phyloP scores from a whole-genome alignment of 1,139 yeast species.

The Blastobotrys ciferrii region DNA sequence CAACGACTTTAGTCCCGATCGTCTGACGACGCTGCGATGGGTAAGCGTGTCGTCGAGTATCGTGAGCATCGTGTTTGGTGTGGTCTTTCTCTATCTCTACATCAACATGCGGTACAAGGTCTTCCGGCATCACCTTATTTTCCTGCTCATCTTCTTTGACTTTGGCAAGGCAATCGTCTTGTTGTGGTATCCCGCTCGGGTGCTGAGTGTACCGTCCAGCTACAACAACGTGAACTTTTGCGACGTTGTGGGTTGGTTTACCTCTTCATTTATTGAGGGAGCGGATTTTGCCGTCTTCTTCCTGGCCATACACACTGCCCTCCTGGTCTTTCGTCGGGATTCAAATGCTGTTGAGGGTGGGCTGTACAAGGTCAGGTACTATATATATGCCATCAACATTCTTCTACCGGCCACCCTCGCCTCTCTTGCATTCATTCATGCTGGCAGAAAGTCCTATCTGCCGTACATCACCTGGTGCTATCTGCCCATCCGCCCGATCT shows the following conservation, averaged over 20 bases:
- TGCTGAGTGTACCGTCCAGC: slow-evolving; percentile 48
- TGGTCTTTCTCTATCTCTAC: slow-evolving; percentile 35
- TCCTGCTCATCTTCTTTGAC: slow-evolving; percentile 67
- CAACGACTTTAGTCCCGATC: slow-evolving; percentile 27
- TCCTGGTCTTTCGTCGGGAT: slow-evolving; percentile 57
- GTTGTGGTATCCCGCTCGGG: slow-evolving; percentile 67
- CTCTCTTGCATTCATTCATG: slow-evolving; percentile 63
- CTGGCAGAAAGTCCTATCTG: slow-evolving; percentile 29
- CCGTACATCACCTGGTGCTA: slow-evolving; percentile 75
- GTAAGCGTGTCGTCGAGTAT: slow-evolving; percentile 34
- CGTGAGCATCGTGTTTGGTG: slow-evolving; percentile 33
- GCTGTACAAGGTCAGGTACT: slow-evolving; percentile 55
- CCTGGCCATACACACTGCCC: slow-evolving; percentile 79
- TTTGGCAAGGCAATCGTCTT: slow-evolving; percentile 70
- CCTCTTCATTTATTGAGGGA: slow-evolving; percentile 81
- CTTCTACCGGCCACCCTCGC: slow-evolving; percentile 69
- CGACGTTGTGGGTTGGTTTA: slow-evolving; percentile 79
- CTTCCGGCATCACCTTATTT: slow-evolving; percentile 48
- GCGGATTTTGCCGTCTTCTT: slow-evolving; percentile 82
- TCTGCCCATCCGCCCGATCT: slow-evolving; percentile 66
- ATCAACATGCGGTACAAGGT: slow-evolving; percentile 32
- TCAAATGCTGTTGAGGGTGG: slow-evolving; percentile 65
- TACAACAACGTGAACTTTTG: slow-evolving; percentile 58
- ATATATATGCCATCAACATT: slow-evolving; percentile 59
- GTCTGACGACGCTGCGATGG: slow-evolving; percentile 29